phyloP scores from a whole-genome alignment of 805 yeast genomes.

The Maudiozyma turicensis region DNA sequence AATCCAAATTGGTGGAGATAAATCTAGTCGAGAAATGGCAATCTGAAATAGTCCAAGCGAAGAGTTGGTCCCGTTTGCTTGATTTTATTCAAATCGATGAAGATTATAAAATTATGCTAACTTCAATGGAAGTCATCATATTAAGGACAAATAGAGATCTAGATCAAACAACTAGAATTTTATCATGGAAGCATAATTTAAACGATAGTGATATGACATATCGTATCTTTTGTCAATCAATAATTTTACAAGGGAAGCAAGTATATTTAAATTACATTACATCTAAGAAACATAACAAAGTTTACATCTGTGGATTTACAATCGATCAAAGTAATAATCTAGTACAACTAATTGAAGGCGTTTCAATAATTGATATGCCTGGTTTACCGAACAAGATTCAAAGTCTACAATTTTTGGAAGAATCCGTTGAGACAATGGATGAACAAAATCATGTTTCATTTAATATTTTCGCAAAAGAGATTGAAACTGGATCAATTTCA shows the following conservation, averaged over 20 bases:
- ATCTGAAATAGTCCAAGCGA: slow-evolving; percentile 36
- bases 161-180: slow-evolving; percentile 33
- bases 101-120: slow-evolving; percentile 42
- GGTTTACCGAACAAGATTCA: slow-evolving; percentile 8
- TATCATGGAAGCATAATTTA: slow-evolving; percentile 69
- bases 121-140: slow-evolving; percentile 58
- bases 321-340: slow-evolving; percentile 1
- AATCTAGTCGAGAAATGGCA: slow-evolving; percentile 26
- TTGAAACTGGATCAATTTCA: neutral
- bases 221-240: slow-evolving; percentile 28
- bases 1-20: slow-evolving; percentile 35
- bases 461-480: slow-evolving; percentile 4
- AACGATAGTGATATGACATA: slow-evolving; percentile 46
- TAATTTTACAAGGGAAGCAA: slow-evolving; percentile 6
- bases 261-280: slow-evolving; percentile 10
- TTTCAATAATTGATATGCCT: slow-evolving; percentile 12
- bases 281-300: slow-evolving; percentile 13
- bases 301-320: slow-evolving; percentile 15
- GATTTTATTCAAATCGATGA: slow-evolving; percentile 34
- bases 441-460: neutral
- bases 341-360: slow-evolving; percentile 11
- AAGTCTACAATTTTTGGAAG: slow-evolving; percentile 1
- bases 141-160: slow-evolving; percentile 28
- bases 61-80: slow-evolving; percentile 43
- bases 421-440: neutral